Evolutionary conservation across 768 basidiomycete species (phyloP), one percentile per base, ranked within the genome.

Genomic region (Austroboletus festivus): DNA sequence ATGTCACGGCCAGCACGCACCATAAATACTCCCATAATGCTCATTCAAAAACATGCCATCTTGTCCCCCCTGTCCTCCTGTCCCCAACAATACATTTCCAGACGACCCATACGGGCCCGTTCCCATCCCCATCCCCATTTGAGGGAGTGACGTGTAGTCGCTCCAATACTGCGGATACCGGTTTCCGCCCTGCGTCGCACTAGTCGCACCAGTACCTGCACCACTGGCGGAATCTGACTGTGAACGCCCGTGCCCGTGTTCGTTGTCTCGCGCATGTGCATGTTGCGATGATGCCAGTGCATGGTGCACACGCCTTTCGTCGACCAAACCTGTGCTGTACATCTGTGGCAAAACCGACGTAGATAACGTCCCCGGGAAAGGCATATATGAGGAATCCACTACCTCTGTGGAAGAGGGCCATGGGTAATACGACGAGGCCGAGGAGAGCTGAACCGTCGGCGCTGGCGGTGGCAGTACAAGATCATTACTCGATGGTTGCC

Each of bases 301-400:
- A 2, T 51, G 51, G 0, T 46, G 51, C 16, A 41, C 44, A 10
- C 73, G 72, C 31, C 74, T 71, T 34, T 79, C 78, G 51, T 82
- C 82, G 3, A 78, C 73, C 40, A 87, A 67, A 0, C 85, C 86
- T 4, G 86, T 86, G 67, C 84, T 87, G 61, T 86, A 89, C 56
- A 83, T 70, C 53, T 86, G 85, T 0, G 86, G 84, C 37, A 89
- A 74, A 21, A 85, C 84, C 1, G 85, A 83, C 16, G 86, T 88
- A 19, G 86, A 84, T 37, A 88, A 58, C 38, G 77, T 72, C 6
- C 73, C 73, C 20, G 73, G 61, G 57, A 65, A 67, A 1, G 65
- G 74, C 73, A 46, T 65, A 50, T 69, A 65, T 24, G 61, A 13
- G 15, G 31, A 13, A 13, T 13, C 31, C 31, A 33, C 38, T 31